Percentiles rank a stretch among this genome's conserved stretches.
Conservation (phyloP, 345 rosid species). For the Eucalyptus curtisii region DNA sequence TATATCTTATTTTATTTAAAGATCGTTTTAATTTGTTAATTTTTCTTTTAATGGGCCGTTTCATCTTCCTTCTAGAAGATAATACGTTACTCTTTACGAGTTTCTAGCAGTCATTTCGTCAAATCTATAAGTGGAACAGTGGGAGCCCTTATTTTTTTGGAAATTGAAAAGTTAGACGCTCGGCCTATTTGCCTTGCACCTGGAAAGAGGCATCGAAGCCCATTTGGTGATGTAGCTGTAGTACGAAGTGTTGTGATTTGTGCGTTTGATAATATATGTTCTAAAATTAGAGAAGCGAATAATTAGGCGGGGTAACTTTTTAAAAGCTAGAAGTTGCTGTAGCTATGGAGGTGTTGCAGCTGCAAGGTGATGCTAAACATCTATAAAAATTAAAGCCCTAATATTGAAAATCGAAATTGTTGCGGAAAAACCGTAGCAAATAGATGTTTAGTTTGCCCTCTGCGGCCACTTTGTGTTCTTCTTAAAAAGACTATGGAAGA, state of each 20-base stretch:
- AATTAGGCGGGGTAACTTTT: background rate
- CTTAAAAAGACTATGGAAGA: background rate
- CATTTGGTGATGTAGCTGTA: background rate
- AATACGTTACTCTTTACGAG: background rate
- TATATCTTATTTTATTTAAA: background rate
- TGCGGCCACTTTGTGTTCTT: background rate
- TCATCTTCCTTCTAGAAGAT: background rate
- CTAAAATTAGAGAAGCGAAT: accelerated
- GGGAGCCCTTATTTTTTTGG: background rate
- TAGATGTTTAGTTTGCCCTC: background rate
- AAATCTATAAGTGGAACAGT: too few species aligned
- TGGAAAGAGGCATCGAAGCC: background rate
- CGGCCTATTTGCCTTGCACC: background rate
- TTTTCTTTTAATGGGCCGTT: background rate
- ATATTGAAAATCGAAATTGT: background rate
- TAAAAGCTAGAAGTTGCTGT: background rate
- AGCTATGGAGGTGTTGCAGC: background rate
- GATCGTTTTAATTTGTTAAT: background rate
- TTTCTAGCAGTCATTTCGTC: background rate
- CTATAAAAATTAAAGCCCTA: background rate
- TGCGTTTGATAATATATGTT: background rate
- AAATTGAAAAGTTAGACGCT: background rate
- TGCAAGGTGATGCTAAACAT: background rate
- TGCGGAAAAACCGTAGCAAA: background rate
- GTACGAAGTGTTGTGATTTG: background rate